phyloP scores from a whole-genome alignment of 2,329 filamentous ascomycete genomes.

The Botrytis deweyae region DNA sequence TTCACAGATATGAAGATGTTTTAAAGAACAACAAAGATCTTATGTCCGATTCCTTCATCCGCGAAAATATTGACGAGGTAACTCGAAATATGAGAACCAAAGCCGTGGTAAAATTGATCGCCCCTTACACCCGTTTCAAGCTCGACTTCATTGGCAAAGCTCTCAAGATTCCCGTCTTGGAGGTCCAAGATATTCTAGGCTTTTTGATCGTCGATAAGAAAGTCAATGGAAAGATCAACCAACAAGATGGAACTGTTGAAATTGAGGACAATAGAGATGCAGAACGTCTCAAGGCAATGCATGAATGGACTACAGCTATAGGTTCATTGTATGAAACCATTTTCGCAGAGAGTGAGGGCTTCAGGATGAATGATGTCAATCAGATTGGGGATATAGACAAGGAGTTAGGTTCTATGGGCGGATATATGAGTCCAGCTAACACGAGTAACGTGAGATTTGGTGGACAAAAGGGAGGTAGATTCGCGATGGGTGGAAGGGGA shows the following conservation, averaged over 20 bases:
- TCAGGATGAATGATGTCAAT: slow-evolving; percentile 41
- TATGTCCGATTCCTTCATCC: slow-evolving; percentile 89
- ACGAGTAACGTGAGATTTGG: neutral
- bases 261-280: slow-evolving; percentile 73
- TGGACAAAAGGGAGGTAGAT: slow-evolving; percentile 5
- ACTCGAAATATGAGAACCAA: slow-evolving; percentile 98
- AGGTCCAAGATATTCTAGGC: slow-evolving; percentile 94
- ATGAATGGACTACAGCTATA: slow-evolving; percentile 70
- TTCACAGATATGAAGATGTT: slow-evolving; percentile 85
- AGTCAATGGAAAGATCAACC: slow-evolving; percentile 84
- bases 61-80: slow-evolving; percentile 98
- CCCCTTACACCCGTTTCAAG: slow-evolving; percentile 91
- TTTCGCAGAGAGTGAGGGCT: slow-evolving; percentile 76
- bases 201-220: slow-evolving; percentile 91
- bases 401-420: neutral
- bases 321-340: slow-evolving; percentile 67
- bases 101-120: slow-evolving; percentile 87
- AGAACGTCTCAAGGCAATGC: slow-evolving; percentile 71
- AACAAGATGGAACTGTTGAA: slow-evolving; percentile 79
- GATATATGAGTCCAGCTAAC: neutral
- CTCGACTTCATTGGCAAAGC: slow-evolving; percentile 83
- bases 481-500: neutral
- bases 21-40: slow-evolving; percentile 86
- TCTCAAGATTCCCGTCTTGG: slow-evolving; percentile 78
- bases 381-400: slow-evolving; percentile 22